phyloP scores from a whole-genome alignment of 2,329 filamentous ascomycete genomes.

The Drechslera avenae region DNA sequence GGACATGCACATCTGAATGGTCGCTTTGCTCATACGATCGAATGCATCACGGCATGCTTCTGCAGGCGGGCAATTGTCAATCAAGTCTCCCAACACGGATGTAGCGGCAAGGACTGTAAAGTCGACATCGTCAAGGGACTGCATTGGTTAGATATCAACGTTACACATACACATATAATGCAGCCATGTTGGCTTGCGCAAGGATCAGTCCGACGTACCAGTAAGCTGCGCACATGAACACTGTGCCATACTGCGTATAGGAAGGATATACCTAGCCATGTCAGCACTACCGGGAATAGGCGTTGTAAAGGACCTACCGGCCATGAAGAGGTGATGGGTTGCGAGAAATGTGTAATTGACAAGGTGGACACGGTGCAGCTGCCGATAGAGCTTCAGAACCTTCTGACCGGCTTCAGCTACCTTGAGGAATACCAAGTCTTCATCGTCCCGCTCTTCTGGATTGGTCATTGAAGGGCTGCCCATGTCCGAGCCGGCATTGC shows the following conservation, averaged over 20 bases:
- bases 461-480: slow-evolving; percentile 66
- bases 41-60: slow-evolving; percentile 95
- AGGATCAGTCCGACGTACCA: slow-evolving; percentile 63
- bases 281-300: slow-evolving; percentile 16
- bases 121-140: slow-evolving; percentile 93
- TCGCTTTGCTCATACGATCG: slow-evolving; percentile 92
- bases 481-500: slow-evolving; percentile 61
- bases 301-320: slow-evolving; percentile 61
- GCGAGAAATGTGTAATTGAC: slow-evolving; percentile 97
- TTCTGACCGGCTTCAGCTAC: slow-evolving; percentile 94
- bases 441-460: slow-evolving; percentile 74
- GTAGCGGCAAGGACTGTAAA: slow-evolving; percentile 93
- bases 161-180: background rate
- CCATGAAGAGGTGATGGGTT: slow-evolving; percentile 97
- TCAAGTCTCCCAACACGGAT: slow-evolving; percentile 87
- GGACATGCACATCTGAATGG: slow-evolving; percentile 90
- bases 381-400: slow-evolving; percentile 86
- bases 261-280: slow-evolving; percentile 73
- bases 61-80: slow-evolving; percentile 92
- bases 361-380: slow-evolving; percentile 82
- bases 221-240: slow-evolving; percentile 78
- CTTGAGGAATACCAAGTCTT: slow-evolving; percentile 90
- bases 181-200: background rate
- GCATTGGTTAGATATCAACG: slow-evolving; percentile 18
- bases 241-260: slow-evolving; percentile 98